These are phyloP conservation scores for Nakazawaea laoshanensis DNA, from an alignment of 805 yeast genomes.

Conservation along the genomic window DNA sequence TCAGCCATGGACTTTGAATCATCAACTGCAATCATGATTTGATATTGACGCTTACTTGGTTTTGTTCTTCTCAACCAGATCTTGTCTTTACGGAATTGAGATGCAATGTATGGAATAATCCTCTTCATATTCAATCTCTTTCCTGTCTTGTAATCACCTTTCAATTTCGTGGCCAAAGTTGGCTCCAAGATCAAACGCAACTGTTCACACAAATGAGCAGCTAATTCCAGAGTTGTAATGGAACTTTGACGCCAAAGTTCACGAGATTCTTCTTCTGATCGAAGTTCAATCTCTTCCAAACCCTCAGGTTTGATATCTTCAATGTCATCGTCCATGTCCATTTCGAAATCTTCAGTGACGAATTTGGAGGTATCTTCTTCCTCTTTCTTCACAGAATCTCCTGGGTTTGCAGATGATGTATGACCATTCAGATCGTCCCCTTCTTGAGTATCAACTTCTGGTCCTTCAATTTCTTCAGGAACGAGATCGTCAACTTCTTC, in stretches of 20 bases:
- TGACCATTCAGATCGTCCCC: constrained; percentile 39
- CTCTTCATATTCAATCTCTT: constrained; percentile 95
- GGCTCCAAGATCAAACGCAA: constrained; percentile 90
- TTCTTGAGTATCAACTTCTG: constrained; percentile 11
- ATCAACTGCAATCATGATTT: constrained; percentile 94
- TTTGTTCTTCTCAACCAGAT: constrained; percentile 97
- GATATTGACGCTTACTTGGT: constrained; percentile 95
- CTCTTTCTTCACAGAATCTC: constrained; percentile 28
- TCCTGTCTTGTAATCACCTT: constrained; percentile 96
- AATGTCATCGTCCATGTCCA: constrained; percentile 19
- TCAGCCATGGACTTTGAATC: constrained; percentile 98
- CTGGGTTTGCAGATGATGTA: constrained; percentile 40
- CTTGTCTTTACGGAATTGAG: constrained; percentile 94
- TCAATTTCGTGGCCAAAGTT: constrained; percentile 87
- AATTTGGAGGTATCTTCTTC: constrained; percentile 15
- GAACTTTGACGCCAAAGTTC: constrained; percentile 81
- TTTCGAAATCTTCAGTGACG: constrained; percentile 21
- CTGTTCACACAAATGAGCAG: constrained; percentile 87
- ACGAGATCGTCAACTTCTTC: constrained; percentile 21
- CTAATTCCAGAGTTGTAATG: constrained; percentile 75
- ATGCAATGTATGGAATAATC: constrained; percentile 95
- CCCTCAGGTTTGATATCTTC: constrained; percentile 13
- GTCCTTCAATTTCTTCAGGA: constrained; percentile 13
- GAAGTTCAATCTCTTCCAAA: constrained; percentile 28
- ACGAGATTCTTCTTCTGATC: constrained; percentile 58